phyloP scores from a whole-genome alignment of 371 early-diverging fungal species.

The Mucor racemosus region DNA sequence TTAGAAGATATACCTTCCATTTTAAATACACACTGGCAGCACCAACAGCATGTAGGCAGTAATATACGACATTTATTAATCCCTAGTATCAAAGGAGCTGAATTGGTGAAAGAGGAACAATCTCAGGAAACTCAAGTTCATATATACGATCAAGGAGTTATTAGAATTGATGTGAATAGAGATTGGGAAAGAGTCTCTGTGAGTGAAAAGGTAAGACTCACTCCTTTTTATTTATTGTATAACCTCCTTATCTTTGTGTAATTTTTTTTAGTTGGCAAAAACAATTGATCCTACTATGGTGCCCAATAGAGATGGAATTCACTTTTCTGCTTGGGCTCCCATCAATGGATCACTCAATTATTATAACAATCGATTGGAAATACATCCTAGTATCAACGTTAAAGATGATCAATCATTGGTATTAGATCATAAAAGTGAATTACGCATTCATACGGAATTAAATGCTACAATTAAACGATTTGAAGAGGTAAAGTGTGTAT shows the following conservation, averaged over 20 bases:
- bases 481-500: slow-evolving; percentile 28
- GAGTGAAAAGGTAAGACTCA: slow-evolving; percentile 36
- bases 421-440: slow-evolving; percentile 19
- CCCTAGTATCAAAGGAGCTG: slow-evolving; percentile 34
- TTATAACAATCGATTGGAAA: slow-evolving; percentile 31
- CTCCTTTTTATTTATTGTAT: neutral
- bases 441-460: slow-evolving; percentile 22
- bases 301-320: slow-evolving; percentile 10
- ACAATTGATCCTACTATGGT: slow-evolving; percentile 21
- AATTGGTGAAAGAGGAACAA: slow-evolving; percentile 27
- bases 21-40: slow-evolving; percentile 24
- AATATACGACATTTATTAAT: slow-evolving; percentile 26
- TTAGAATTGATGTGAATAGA: slow-evolving; percentile 33
- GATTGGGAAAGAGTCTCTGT: slow-evolving; percentile 41
- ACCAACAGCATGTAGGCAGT: slow-evolving; percentile 15
- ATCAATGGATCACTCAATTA: slow-evolving; percentile 29
- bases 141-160: slow-evolving; percentile 31
- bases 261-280: slow-evolving; percentile 23
- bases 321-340: slow-evolving; percentile 30
- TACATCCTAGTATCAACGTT: slow-evolving; percentile 19
- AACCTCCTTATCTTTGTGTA: neutral
- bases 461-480: slow-evolving; percentile 27
- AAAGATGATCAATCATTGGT: slow-evolving; percentile 22
- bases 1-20: slow-evolving; percentile 30
- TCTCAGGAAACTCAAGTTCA: slow-evolving; percentile 19